Evolutionary conservation across 148 eudicot species (phyloP), one percentile per base, ranked within the genome.

Genomic region (Beta vulgaris): DNA sequence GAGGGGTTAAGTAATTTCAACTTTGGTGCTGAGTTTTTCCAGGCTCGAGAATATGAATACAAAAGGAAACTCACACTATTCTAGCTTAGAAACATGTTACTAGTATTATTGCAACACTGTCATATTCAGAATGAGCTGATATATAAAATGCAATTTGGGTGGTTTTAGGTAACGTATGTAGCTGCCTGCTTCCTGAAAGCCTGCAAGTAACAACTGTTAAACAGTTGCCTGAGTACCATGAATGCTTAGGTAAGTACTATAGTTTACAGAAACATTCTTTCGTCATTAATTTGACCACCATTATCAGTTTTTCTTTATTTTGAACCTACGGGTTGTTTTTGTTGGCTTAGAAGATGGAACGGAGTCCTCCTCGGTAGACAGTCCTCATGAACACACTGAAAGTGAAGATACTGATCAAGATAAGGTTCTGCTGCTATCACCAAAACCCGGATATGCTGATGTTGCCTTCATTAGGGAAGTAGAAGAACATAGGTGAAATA

Each of bases 111-210:
- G 44, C 13, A n/a, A 18, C 68, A 60, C 3, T 60, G 8, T 28
- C 67, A 71, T 71, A 11, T 51, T 12, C 11, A 1, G 31, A 29
- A 73, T 58, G 39, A 39, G 54, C 48, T 37, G 51, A 18, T 18
- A 63, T 57, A 15, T 28, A 54, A 73, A 19, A 16, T 6, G 59
- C 37, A 6, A 13, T 77, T 40, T 69, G 26, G 25, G 44, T 66
- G 46, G 53, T 73, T 83, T 57, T 89, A 92, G 98, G 98, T 73
- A 75, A 90, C 78, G 73, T 90, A 32, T 92, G 97, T 69, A 90
- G 91, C 75, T 92, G 97, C 77, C 81, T 92, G 74, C 95, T 92
- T 28, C 98, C 98, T 9, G 98, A 90, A 78, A 92, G 90, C 80
- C 92, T 92, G 76, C 98, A 90, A 85, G 82, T 71, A 71, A 87